Evolutionary conservation across 257 asterid genomes (phyloP).

Genomic region (Capsicum baccatum): DNA sequence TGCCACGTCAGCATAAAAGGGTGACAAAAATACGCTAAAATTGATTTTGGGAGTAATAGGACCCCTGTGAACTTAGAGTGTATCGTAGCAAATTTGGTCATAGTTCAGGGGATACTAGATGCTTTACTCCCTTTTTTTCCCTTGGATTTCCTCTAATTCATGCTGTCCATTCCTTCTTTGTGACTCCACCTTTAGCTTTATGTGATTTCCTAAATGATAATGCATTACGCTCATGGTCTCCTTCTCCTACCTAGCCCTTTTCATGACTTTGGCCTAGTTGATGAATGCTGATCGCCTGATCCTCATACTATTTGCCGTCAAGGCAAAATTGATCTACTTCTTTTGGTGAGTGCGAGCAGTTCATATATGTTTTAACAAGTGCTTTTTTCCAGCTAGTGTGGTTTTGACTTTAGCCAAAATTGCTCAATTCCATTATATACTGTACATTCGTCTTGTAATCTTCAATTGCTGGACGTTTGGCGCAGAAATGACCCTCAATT

Average conservation of each 20-base stretch:
- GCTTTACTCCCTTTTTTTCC: background rate
- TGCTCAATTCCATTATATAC: too few relatives aligned
- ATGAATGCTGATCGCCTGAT: background rate
- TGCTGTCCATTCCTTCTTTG: background rate
- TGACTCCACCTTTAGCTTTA: background rate
- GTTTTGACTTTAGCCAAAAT: too few relatives aligned
- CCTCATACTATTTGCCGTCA: background rate
- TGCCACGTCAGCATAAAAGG: too few relatives aligned
- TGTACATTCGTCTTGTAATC: too few relatives aligned
- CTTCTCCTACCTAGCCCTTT: background rate
- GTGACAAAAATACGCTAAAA: too few relatives aligned
- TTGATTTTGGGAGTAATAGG: too few relatives aligned
- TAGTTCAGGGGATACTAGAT: too few relatives aligned
- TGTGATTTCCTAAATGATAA: background rate
- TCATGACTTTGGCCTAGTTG: constrained; percentile 19
- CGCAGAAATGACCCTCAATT: background rate
- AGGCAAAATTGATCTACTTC: background rate
- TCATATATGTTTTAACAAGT: background rate
- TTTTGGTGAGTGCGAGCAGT: background rate
- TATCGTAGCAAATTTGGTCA: too few relatives aligned
- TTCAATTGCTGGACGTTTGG: background rate
- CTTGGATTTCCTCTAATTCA: background rate
- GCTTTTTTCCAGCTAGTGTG: background rate
- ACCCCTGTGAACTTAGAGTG: too few relatives aligned
- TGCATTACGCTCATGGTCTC: background rate